A percentile compares a stretch with the other conserved stretches of the same genome.
These are phyloP conservation scores for Quercus engelmannii DNA, from an alignment of 306 rosid species.

Conservation along the genomic window DNA sequence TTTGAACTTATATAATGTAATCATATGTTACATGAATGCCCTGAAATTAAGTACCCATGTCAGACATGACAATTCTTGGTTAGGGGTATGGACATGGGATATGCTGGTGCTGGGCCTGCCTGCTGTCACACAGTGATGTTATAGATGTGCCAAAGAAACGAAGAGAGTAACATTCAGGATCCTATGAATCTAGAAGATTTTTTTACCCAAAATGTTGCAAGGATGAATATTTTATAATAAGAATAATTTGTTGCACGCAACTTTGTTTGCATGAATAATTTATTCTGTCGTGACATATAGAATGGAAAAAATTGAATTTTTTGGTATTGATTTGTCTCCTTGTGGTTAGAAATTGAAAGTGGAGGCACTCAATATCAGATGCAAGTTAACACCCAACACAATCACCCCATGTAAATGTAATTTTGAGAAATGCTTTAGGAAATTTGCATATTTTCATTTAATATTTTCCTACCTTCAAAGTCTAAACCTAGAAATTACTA, in stretches of 20 bases:
- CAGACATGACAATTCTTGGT: background rate
- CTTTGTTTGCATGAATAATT: background rate
- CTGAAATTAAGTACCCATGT: background rate
- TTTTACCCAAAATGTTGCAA: background rate
- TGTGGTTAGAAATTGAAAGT: background rate
- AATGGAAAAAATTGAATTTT: background rate
- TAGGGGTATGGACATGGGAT: conserved; percentile 1
- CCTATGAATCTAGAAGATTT: conserved; percentile 1
- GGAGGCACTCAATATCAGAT: background rate
- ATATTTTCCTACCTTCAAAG: too few relatives aligned
- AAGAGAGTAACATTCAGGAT: background rate
- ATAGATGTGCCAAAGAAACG: background rate
- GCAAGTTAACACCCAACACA: background rate
- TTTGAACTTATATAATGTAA: conserved; percentile 4
- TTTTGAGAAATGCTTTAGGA: background rate
- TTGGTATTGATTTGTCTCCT: background rate
- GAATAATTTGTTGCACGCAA: background rate
- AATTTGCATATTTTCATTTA: background rate
- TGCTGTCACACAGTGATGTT: conserved; percentile 4
- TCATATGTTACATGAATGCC: background rate
- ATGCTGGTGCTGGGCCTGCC: conserved; percentile 4
- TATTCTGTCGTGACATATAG: background rate
- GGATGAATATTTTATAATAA: background rate
- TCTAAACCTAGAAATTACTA: too few relatives aligned
- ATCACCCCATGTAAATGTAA: background rate